A percentile compares a stretch with the other conserved stretches of the same genome.
phyloP scores from a whole-genome alignment of 2,329 filamentous ascomycete species.

The Zymoseptoria brevis region DNA sequence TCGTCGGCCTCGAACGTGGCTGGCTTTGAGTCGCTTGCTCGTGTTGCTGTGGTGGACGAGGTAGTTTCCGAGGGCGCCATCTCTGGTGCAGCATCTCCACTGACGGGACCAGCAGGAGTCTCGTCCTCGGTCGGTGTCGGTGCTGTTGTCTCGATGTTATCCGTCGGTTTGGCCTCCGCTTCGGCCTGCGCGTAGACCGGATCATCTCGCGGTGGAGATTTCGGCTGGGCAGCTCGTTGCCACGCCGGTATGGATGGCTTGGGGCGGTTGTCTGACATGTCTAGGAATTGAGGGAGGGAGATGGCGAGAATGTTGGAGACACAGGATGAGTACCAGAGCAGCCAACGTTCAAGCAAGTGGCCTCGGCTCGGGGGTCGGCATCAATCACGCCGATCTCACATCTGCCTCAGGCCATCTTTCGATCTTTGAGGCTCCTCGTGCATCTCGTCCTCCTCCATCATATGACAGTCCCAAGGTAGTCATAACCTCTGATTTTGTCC shows the following conservation, averaged over 20 bases:
- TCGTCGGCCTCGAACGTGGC: constrained; percentile 16
- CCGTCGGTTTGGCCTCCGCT: constrained; percentile 1
- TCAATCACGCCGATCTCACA: too few relatives aligned
- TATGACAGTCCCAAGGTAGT: too few relatives aligned
- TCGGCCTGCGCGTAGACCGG: constrained; percentile 15
- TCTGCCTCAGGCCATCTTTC: too few relatives aligned
- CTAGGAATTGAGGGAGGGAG: neutral
- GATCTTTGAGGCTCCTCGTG: too few relatives aligned
- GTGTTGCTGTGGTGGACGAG: constrained; percentile 1
- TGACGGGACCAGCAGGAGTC: neutral
- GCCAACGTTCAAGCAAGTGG: too few relatives aligned
- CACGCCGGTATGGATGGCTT: constrained; percentile 29
- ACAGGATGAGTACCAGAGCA: neutral
- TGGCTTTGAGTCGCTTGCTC: constrained; percentile 1
- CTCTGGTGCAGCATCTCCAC: neutral
- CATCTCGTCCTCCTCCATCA: too few relatives aligned
- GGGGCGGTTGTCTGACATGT: constrained; percentile 21
- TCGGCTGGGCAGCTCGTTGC: constrained; percentile 23
- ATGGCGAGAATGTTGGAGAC: neutral
- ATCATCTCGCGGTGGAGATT: constrained; percentile 11
- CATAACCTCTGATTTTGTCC: too few relatives aligned
- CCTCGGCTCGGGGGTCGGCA: too few relatives aligned
- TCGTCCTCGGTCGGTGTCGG: neutral
- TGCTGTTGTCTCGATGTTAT: constrained; percentile 1
- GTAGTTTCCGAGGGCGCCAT: neutral